phyloP scores from a whole-genome alignment of 1,139 yeast genomes.

The Waltiozyma sp. region DNA sequence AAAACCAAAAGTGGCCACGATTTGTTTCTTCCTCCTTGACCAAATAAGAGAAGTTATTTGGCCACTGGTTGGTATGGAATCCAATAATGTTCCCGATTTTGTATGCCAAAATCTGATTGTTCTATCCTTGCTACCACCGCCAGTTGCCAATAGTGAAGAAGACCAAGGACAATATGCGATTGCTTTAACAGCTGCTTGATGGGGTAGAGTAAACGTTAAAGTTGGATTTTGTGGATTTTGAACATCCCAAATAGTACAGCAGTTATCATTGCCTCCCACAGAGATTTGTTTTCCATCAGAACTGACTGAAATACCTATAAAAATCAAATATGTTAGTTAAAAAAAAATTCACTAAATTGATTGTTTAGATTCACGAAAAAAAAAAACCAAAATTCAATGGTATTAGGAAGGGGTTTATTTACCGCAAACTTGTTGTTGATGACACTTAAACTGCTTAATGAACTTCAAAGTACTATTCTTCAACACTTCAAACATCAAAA shows the following conservation, averaged over 20 bases:
- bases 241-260: constrained; percentile 60
- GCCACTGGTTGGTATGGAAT: constrained; percentile 44
- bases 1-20: constrained; percentile 76
- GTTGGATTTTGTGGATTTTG: constrained; percentile 29
- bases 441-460: constrained; percentile 32
- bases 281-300: constrained; percentile 40
- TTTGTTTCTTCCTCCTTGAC: constrained; percentile 53
- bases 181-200: constrained; percentile 75
- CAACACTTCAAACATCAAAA: constrained; percentile 31
- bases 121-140: constrained; percentile 74
- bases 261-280: constrained; percentile 66
- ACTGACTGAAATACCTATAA: constrained; percentile 42
- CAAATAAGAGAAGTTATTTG: constrained; percentile 76
- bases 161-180: constrained; percentile 77
- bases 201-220: constrained; percentile 38
- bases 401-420: not conserved
- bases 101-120: constrained; percentile 74
- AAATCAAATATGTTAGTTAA: not conserved
- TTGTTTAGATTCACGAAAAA: too few species aligned
- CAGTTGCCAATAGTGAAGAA: constrained; percentile 61
- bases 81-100: constrained; percentile 55
- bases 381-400: not conserved
- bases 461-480: constrained; percentile 13
- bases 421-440: constrained; percentile 64
- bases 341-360: too few species aligned